These are phyloP conservation scores for Novakomyces olei DNA, from an alignment of 805 yeast genomes.

Conservation along the genomic window DNA sequence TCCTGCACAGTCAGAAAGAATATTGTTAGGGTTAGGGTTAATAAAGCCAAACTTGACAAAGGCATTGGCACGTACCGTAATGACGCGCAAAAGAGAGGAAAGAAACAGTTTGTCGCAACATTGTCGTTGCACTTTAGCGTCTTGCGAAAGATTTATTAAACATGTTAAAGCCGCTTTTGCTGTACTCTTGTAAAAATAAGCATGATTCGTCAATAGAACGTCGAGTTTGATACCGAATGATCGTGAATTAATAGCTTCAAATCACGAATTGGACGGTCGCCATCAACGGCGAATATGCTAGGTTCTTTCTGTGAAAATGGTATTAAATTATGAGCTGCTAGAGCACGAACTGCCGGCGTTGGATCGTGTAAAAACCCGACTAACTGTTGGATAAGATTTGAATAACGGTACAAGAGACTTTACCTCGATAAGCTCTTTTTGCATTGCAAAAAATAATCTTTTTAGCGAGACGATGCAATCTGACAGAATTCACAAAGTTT, in stretches of 20 bases:
- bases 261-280: slow-evolving; percentile 49
- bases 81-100: slow-evolving; percentile 11
- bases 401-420: no score
- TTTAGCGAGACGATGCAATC: no score
- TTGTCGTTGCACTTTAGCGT: slow-evolving; percentile 34
- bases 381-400: no score
- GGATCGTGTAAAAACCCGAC: slow-evolving; percentile 61
- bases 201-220: slow-evolving; percentile 5
- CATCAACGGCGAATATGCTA: slow-evolving; percentile 43
- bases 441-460: no score
- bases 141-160: slow-evolving; percentile 64
- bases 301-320: slow-evolving; percentile 54
- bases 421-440: no score
- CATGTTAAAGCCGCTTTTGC: slow-evolving; percentile 38
- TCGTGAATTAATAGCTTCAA: slow-evolving; percentile 38
- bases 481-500: no score
- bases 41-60: no score
- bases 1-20: slow-evolving; percentile 16
- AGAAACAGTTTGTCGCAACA: slow-evolving; percentile 44
- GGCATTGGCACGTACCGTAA: slow-evolving; percentile 16
- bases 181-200: slow-evolving; percentile 5
- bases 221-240: slow-evolving; percentile 1
- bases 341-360: slow-evolving; percentile 62
- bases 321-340: slow-evolving; percentile 36
- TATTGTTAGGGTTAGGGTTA: slow-evolving; percentile 20